phyloP scores from a whole-genome alignment of 78 protist genomes.

The Dictyostelium firmibasis region DNA sequence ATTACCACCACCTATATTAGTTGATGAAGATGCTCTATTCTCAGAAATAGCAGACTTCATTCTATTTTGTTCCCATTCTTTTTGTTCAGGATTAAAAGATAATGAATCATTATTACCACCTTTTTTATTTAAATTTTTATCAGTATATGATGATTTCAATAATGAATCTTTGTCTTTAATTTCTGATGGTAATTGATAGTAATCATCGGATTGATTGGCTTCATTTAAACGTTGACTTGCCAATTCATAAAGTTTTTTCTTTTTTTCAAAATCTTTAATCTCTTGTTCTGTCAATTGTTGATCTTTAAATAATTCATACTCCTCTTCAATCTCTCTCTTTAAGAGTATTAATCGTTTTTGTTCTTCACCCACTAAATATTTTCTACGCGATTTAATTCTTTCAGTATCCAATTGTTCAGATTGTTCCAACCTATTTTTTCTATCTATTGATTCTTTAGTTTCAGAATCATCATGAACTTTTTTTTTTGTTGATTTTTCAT shows the following conservation, averaged over 20 bases:
- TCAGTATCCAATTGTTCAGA: constrained; percentile 23
- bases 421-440: not conserved
- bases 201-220: not conserved
- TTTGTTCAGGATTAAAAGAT: constrained; percentile 59
- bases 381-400: constrained; percentile 75
- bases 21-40: not conserved
- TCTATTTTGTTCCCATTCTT: constrained; percentile 84
- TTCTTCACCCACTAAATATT: constrained; percentile 65
- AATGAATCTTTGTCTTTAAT: not conserved
- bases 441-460: constrained; percentile 18
- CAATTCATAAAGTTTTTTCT: constrained; percentile 77
- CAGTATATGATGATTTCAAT: not conserved
- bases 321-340: constrained; percentile 67
- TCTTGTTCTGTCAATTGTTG: constrained; percentile 82
- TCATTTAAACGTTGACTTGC: constrained; percentile 73
- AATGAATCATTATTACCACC: not conserved
- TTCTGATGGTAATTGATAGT: constrained; percentile 20
- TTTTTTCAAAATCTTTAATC: constrained; percentile 64
- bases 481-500: constrained; percentile 62
- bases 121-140: not conserved
- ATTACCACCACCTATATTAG: not conserved
- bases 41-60: constrained; percentile 24
- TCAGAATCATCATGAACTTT: not conserved
- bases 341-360: constrained; percentile 55
- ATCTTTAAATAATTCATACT: constrained; percentile 83